Evolutionary conservation across 768 basidiomycete genomes (phyloP), one percentile per base, ranked within the genome.

Genomic region (Ramaria rubella): DNA sequence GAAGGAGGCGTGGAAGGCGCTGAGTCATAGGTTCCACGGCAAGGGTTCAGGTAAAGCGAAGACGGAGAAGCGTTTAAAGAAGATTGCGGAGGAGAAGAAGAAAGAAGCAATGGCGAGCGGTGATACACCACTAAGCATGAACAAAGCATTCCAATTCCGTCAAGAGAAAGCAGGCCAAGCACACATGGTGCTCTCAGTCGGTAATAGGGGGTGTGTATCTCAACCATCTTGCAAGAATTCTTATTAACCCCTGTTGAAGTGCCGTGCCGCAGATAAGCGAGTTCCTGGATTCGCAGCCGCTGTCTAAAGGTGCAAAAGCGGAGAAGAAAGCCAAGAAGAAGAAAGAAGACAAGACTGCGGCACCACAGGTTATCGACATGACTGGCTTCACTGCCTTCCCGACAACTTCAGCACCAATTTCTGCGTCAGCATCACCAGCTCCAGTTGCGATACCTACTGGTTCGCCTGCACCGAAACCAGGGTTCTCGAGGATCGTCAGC

Each of bases 1-100:
- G 19, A 97, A 97, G 76, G 96, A 99, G 74, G 94, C 95, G 5
- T 98, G 95, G 94, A 97, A 97, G 73, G 91, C 93, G 17, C 75
- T 99, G 42, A 94, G 90, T 43, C 96, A 99, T 69, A 90, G 91
- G 67, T 98, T 99, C 82, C 96, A 99, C 63, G 96, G 96, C 33
- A 97, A 98, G 71, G 92, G 92, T 2, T 90, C 90, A 1, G 96
- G 96, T 11, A 90, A 87, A 75, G 90, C 89, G 82, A 98, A 98
- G 80, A 94, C 87, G 23, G 95, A 97, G 77, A 97, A 97, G 70
- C 80, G 92, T 59, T 66, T 97, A 61, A 94, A 94, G 81, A 94
- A 89, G 76, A 97, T 98, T 61, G 90, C 86, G n/a, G 94, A 98
- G 64, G 96, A 99, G 75, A 83, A 87, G 70, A 97, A 96, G 77